Evolutionary conservation across 179 eudicot species (phyloP), one percentile per base, ranked within the genome.

Genomic region (Camellia oleifera): DNA sequence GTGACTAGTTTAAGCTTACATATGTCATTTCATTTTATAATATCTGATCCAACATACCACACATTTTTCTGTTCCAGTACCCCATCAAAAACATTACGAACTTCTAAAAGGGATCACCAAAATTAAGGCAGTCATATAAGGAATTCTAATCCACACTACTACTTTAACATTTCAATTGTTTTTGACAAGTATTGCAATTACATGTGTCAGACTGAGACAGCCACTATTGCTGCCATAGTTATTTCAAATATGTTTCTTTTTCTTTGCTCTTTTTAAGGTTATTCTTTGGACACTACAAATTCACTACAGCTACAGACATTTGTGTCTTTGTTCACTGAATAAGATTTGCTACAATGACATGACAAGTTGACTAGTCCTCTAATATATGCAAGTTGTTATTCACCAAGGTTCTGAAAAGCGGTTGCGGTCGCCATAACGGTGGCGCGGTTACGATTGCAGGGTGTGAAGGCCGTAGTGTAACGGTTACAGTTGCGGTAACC

Each of bases 131-230:
- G 12, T 9, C 4, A 72, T 18, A 18, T 32, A 3, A 8, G 66
- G 66, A 32, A 57, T 57, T 9, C 58, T 42, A 8, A 40, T 57
- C 26, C 53, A 32, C 45, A 9, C 78, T 4, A 54, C 45, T 53
- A 53, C 76, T 72, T 20, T 7, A 72, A 54, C 6, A 54, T 72
- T 53, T 23, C 62, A 50, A 26, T 72, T 72, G 8, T 53, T 72
- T 13, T 13, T 26, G 40, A 53, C 62, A 72, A 54, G 3, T 72
- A 52, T 52, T 72, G 44, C 15, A 50, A 52, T 42, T n/a, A 60
- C 0, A 7, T 42, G 5, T 56, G 11, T 74, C 44, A 13, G 45
- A 26, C 53, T 69, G 26, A 6, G 74, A 46, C 74, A 17, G 54
- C 14, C 42, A 40, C 11, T 67, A 15, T 11, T 13, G n/a, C 11